phyloP scores from a whole-genome alignment of 2,329 filamentous ascomycete species.

The Colletotrichum viniferum region DNA sequence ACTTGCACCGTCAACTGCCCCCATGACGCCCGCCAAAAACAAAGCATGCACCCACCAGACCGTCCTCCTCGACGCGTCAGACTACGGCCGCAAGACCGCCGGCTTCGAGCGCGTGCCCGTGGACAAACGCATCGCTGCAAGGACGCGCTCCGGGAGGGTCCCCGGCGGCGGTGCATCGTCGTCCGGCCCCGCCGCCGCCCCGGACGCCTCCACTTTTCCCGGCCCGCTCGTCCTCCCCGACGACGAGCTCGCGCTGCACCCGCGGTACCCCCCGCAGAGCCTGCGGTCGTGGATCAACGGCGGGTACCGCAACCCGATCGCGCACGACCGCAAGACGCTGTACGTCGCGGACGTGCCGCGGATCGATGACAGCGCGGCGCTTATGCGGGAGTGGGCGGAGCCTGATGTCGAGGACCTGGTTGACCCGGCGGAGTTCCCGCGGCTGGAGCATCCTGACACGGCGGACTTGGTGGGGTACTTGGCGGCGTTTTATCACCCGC shows the following conservation, averaged over 20 bases:
- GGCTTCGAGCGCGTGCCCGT: slow-evolving; percentile 32
- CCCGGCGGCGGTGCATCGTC: background rate
- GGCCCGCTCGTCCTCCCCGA: slow-evolving; percentile 63
- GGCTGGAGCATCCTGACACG: slow-evolving; percentile 24
- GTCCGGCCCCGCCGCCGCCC: slow-evolving; percentile 13
- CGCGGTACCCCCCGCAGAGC: slow-evolving; percentile 54
- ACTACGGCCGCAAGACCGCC: background rate
- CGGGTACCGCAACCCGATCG: slow-evolving; percentile 54
- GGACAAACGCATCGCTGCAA: slow-evolving; percentile 33
- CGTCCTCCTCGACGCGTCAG: background rate
- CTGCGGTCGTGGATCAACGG: slow-evolving; percentile 53
- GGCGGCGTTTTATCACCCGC: slow-evolving; percentile 54
- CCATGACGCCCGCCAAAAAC: background rate
- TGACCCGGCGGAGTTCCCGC: slow-evolving; percentile 7
- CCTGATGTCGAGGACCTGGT: slow-evolving; percentile 24
- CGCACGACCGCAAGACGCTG: slow-evolving; percentile 47
- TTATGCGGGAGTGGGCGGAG: slow-evolving; percentile 48
- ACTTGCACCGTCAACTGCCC: background rate
- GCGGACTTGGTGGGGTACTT: slow-evolving; percentile 42
- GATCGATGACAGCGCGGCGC: slow-evolving; percentile 35
- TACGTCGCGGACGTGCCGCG: slow-evolving; percentile 57
- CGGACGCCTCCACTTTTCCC: slow-evolving; percentile 50
- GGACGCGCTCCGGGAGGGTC: slow-evolving; percentile 30
- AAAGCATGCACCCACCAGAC: background rate
- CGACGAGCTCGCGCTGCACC: slow-evolving; percentile 62